Conservation (phyloP, 2,329 filamentous ascomycete species). For the Septoria linicola region DNA sequence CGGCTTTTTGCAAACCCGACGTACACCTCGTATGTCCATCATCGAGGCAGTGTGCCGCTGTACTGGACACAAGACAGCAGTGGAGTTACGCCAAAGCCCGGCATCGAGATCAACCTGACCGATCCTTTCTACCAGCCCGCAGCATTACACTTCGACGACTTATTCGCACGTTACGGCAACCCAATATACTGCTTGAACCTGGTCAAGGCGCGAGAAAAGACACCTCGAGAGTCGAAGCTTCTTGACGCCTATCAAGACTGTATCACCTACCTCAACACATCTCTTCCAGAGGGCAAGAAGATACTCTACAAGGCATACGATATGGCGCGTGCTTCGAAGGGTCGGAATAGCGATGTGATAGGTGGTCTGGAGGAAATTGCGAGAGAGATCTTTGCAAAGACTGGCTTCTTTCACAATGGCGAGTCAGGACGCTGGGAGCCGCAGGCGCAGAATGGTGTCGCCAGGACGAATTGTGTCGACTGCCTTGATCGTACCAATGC, state of each 20-base stretch:
- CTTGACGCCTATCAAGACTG: constrained; percentile 83
- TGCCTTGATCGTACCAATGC: constrained; percentile 96
- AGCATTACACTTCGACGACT: constrained; percentile 88
- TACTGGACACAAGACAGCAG: constrained; percentile 98
- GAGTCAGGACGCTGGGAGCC: constrained; percentile 65
- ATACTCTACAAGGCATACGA: constrained; percentile 96
- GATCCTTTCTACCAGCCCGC: constrained; percentile 95
- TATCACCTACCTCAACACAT: constrained; percentile 91
- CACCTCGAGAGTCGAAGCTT: constrained; percentile 86
- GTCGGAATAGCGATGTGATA: constrained; percentile 88
- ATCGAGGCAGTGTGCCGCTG: constrained; percentile 91
- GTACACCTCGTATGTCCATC: constrained; percentile 95
- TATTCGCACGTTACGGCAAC: constrained; percentile 89
- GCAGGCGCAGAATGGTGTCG: constrained; percentile 83
- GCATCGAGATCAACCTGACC: constrained; percentile 90
- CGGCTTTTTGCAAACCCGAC: constrained; percentile 82
- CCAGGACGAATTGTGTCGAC: constrained; percentile 95
- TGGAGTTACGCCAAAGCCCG: constrained; percentile 91
- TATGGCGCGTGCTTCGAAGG: constrained; percentile 94
- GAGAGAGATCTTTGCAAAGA: constrained; percentile 78
- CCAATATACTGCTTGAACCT: constrained; percentile 90
- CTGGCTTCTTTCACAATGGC: constrained; percentile 94
- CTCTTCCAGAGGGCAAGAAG: constrained; percentile 76
- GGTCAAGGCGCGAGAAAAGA: constrained; percentile 80
- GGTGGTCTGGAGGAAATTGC: constrained; percentile 85